Evolutionary conservation across 345 rosid species (phyloP).

Genomic region (Trapa bicornis): DNA sequence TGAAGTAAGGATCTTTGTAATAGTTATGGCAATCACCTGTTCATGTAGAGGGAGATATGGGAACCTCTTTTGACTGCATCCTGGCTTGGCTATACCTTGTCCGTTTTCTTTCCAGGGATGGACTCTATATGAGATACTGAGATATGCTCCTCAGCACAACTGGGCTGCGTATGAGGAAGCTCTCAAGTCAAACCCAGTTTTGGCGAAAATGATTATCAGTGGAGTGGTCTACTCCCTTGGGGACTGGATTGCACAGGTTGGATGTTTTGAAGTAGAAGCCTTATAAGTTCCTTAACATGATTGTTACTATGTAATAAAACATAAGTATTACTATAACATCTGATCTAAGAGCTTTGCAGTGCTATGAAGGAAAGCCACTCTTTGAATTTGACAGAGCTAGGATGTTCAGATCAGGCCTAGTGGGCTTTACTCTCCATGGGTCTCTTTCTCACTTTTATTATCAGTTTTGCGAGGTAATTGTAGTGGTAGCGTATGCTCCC

Average conservation of each 20-base stretch:
- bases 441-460: slow-evolving; percentile 88
- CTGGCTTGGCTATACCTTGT: background rate
- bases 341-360: slow-evolving; percentile 25
- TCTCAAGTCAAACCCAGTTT: slow-evolving; percentile 62
- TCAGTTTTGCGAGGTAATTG: slow-evolving; percentile 71
- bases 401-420: slow-evolving; percentile 84
- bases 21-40: background rate
- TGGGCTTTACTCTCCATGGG: slow-evolving; percentile 88
- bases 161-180: slow-evolving; percentile 96
- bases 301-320: background rate
- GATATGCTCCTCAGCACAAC: slow-evolving; percentile 94
- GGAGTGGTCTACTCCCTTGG: slow-evolving; percentile 88
- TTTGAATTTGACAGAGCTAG: slow-evolving; percentile 80
- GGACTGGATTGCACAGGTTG: slow-evolving; percentile 98
- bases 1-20: background rate
- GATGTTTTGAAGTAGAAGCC: slow-evolving; percentile 3
- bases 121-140: slow-evolving; percentile 74
- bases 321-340: background rate
- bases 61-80: background rate
- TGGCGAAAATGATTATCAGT: slow-evolving; percentile 89
- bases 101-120: slow-evolving; percentile 45
- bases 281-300: background rate
- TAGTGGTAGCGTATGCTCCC: background rate
- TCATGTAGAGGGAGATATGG: background rate
- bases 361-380: slow-evolving; percentile 80